These are phyloP conservation scores for Elaeis oleifera DNA, from an alignment of 202 grass and related monocot species.

Conservation along the genomic window DNA sequence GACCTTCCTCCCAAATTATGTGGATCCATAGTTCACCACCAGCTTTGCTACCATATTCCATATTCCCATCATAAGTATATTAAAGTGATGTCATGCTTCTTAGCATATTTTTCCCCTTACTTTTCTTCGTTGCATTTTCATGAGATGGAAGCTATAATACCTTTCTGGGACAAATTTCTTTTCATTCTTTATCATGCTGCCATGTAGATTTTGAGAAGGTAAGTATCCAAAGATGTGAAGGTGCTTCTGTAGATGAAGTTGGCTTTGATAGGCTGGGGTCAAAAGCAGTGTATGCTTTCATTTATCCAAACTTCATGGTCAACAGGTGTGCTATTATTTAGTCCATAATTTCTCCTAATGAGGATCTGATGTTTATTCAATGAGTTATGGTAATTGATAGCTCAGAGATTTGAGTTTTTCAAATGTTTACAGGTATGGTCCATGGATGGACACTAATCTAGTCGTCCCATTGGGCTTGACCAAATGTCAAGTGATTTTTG, in stretches of 20 bases:
- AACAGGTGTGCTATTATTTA: constrained; percentile 50
- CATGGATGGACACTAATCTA: constrained; percentile 99
- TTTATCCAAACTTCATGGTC: constrained; percentile 98
- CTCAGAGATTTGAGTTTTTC: background rate
- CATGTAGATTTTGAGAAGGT: constrained; percentile 68
- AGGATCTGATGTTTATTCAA: too few relatives aligned
- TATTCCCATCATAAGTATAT: too few relatives aligned
- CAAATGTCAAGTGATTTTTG: constrained; percentile 87
- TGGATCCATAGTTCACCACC: too few relatives aligned
- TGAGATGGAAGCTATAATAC: too few relatives aligned
- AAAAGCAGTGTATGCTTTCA: constrained; percentile 84
- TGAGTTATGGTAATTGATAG: too few relatives aligned
- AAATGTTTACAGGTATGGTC: constrained; percentile 61
- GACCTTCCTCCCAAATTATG: too few relatives aligned
- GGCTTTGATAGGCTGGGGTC: constrained; percentile 54
- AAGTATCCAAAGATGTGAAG: constrained; percentile 85
- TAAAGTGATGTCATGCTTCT: too few relatives aligned
- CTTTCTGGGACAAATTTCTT: background rate
- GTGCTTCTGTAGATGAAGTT: constrained; percentile 30
- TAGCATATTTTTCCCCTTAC: too few relatives aligned
- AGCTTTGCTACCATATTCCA: too few relatives aligned
- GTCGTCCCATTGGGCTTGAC: constrained; percentile 59
- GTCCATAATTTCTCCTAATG: too few relatives aligned
- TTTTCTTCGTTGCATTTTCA: too few relatives aligned
- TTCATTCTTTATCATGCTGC: constrained; percentile 16